Evolutionary conservation across 768 basidiomycete species (phyloP).

Genomic region (Omphalotus guepiniiformis): DNA sequence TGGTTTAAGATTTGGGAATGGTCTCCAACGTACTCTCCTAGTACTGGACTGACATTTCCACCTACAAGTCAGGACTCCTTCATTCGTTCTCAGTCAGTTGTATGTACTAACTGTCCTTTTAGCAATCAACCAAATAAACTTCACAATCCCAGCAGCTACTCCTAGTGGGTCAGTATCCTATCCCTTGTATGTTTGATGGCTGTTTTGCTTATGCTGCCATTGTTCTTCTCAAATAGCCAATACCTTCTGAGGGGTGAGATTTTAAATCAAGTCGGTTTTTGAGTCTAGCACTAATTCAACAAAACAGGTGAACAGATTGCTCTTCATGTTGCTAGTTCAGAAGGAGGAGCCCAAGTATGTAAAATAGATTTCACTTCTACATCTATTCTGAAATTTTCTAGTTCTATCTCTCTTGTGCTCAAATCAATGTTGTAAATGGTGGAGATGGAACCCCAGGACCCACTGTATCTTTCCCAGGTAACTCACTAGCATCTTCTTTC

Average conservation of each 20-base stretch:
- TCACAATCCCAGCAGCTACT: slow-evolving; percentile 29
- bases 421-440: slow-evolving; percentile 30
- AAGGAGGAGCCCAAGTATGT: slow-evolving; percentile 26
- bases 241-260: slow-evolving; percentile 25
- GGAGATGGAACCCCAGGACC: slow-evolving; percentile 28
- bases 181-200: neutral
- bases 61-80: slow-evolving; percentile 17
- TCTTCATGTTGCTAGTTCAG: slow-evolving; percentile 24
- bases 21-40: slow-evolving; percentile 25
- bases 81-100: slow-evolving; percentile 7
- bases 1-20: slow-evolving; percentile 45
- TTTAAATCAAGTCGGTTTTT: neutral
- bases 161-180: slow-evolving; percentile 29
- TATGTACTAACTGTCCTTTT: neutral
- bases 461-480: slow-evolving; percentile 31
- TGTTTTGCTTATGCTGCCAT: neutral
- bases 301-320: slow-evolving; percentile 31
- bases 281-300: neutral
- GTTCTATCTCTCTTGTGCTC: slow-evolving; percentile 35
- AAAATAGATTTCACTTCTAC: neutral
- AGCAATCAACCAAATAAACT: slow-evolving; percentile 29
- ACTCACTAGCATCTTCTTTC: neutral
- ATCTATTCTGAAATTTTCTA: slow-evolving; percentile 6
- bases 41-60: slow-evolving; percentile 26
- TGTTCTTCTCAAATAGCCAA: slow-evolving; percentile 10